Conservation (phyloP, 2,329 filamentous ascomycete genomes). For the Penicillium glabrum region DNA sequence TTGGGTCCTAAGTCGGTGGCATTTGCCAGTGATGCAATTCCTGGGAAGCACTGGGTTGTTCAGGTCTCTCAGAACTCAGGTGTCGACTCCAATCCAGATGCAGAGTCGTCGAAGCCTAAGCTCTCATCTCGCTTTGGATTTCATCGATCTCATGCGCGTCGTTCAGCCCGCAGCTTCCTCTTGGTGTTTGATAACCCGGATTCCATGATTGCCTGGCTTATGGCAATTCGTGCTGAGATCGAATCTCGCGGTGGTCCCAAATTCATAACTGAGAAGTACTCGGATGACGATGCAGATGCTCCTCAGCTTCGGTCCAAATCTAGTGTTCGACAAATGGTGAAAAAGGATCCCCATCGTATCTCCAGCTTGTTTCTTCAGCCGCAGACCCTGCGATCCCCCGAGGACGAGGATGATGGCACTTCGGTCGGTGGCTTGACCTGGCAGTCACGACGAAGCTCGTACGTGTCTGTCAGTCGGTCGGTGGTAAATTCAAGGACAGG, state of each 20-base stretch:
- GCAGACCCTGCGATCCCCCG: conserved; percentile 21
- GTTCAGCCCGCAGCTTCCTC: conserved; percentile 41
- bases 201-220: conserved; percentile 47
- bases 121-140: conserved; percentile 42
- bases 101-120: conserved; percentile 32
- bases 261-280: conserved; percentile 40
- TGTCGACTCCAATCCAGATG: conserved; percentile 26
- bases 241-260: conserved; percentile 47
- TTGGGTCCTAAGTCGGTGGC: conserved; percentile 48
- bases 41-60: conserved; percentile 50
- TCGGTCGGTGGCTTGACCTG: conserved; percentile 19
- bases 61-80: conserved; percentile 44
- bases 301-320: conserved; percentile 26
- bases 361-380: conserved; percentile 32
- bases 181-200: conserved; percentile 46
- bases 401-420: conserved; percentile 25
- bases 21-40: conserved; percentile 51
- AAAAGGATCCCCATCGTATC: conserved; percentile 35
- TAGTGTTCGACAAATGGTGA: conserved; percentile 34
- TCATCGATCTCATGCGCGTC: conserved; percentile 32
- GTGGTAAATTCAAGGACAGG: conserved; percentile 30
- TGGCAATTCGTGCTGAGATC: conserved; percentile 47
- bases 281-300: conserved; percentile 27
- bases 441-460: conserved; percentile 30
- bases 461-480: conserved; percentile 30